A percentile compares a stretch with the other conserved stretches of the same genome.
Evolutionary conservation across 768 basidiomycete genomes (phyloP).

Genomic region (Termitomyces sp.): DNA sequence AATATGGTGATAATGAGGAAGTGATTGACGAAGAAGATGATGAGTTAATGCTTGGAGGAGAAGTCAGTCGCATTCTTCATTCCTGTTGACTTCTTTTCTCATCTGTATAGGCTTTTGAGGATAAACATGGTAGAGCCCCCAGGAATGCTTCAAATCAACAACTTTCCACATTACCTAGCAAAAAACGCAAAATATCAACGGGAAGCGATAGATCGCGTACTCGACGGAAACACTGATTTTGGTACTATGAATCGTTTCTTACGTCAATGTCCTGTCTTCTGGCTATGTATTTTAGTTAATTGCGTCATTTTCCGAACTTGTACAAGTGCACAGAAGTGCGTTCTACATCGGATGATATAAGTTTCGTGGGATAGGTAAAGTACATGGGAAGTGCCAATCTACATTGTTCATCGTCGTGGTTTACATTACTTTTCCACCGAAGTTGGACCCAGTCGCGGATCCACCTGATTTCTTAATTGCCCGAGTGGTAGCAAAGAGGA

Average conservation of each 20-base stretch:
- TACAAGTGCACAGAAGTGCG: slow-evolving; percentile 8
- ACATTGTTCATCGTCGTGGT: neutral
- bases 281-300: slow-evolving; percentile 1
- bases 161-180: slow-evolving; percentile 22
- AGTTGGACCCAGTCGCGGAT: slow-evolving; percentile 26
- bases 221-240: slow-evolving; percentile 8
- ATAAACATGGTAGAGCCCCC: slow-evolving; percentile 16
- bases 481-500: slow-evolving; percentile 79
- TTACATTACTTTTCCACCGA: slow-evolving; percentile 41
- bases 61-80: slow-evolving; percentile 29
- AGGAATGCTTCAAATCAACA: slow-evolving; percentile 9
- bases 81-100: neutral
- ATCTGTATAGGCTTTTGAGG: slow-evolving; percentile 25
- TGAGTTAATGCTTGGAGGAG: slow-evolving; percentile 56
- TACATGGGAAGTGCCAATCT: slow-evolving; percentile 9
- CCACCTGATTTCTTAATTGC: slow-evolving; percentile 58
- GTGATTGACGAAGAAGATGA: slow-evolving; percentile 46
- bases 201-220: slow-evolving; percentile 5
- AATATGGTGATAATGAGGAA: slow-evolving; percentile 29
- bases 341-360: slow-evolving; percentile 7
- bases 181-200: slow-evolving; percentile 27
- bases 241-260: neutral
- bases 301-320: neutral
- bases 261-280: neutral
- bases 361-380: slow-evolving; percentile 7